Evolutionary conservation across 495 filamentous ascomycete species (phyloP), one percentile per base, ranked within the genome.

Genomic region (Glarea lozoyensis): DNA sequence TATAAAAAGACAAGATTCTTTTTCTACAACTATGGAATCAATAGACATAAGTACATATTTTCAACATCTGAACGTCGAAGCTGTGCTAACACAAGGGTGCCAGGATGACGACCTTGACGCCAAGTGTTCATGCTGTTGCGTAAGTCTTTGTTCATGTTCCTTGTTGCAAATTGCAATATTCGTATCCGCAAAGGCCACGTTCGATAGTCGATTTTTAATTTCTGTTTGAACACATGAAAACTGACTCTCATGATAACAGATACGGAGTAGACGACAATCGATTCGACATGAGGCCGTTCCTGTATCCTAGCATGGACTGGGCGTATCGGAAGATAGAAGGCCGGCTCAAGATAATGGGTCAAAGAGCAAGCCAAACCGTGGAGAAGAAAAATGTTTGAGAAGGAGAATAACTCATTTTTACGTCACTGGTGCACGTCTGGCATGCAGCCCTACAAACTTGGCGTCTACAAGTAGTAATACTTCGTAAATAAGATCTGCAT

Each of bases 241-340:
- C 81, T 6, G 37, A 40, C 37, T 71, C 72, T 31, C 75, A 78
- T 54, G 64, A 66, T 0, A 66, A 76, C 41, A 54, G 66, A 21
- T 78, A 79, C 50, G 67, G 60, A 15, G 75, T 75, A 2, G 81
- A 84, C 37, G 81, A 86, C 57, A 82, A 86, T 52, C 59, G 81
- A 25, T 83, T 76, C 44, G 84, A 88, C 55, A 53, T 80, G 22
- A 61, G 80, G 22, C 80, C 78, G 13, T 85, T 86, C 54, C 45
- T 81, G 34, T 74, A 74, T 33, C 72, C 73, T 0, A 41, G 52
- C 4, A 59, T 65, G 43, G 65, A 58, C 52, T 75, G 65, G 65
- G 58, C 59, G 7, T 77, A 68, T 48, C 67, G 67, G 56, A 70
- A 66, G 56, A 78, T 79, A 35, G 75, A 78, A 45, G 53, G 49